Conservation (phyloP, 257 asterid species). For the Solanum phureja region DNA sequence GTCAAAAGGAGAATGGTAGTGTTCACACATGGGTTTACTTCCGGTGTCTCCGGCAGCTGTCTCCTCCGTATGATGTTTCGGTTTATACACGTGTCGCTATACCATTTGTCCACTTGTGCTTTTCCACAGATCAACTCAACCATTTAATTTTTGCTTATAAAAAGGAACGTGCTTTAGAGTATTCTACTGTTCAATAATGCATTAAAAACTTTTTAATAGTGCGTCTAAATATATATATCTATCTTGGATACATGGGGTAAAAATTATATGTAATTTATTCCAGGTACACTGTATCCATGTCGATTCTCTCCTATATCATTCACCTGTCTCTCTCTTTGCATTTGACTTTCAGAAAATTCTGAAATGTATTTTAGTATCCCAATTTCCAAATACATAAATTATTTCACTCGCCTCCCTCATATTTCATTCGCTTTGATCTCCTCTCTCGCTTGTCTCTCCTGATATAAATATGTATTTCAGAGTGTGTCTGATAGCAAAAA, state of each 20-base stretch:
- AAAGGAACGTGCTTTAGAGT: background rate
- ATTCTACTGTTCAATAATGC: background rate
- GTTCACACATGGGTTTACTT: conserved; percentile 1
- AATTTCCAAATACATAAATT: too few species aligned
- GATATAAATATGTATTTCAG: too few species aligned
- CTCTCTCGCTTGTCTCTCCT: too few species aligned
- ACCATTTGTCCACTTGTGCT: background rate
- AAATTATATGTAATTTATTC: too few species aligned
- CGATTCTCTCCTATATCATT: background rate
- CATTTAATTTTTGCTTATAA: background rate
- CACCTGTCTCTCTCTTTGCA: background rate
- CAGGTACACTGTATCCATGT: rapidly evolving
- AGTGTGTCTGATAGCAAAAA: too few species aligned
- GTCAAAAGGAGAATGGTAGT: background rate
- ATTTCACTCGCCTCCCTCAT: background rate
- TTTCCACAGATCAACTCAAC: background rate
- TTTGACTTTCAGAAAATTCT: too few species aligned
- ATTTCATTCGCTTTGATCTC: too few species aligned
- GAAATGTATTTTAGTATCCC: too few species aligned
- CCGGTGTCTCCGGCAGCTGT: background rate
- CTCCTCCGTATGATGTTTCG: background rate
- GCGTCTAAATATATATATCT: too few species aligned
- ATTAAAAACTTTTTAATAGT: too few species aligned
- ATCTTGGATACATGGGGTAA: rapidly evolving
- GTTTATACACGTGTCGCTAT: background rate